Evolutionary conservation across 176 grass and related monocot genomes (phyloP), one percentile per base, ranked within the genome.

Genomic region (Phragmites australis): DNA sequence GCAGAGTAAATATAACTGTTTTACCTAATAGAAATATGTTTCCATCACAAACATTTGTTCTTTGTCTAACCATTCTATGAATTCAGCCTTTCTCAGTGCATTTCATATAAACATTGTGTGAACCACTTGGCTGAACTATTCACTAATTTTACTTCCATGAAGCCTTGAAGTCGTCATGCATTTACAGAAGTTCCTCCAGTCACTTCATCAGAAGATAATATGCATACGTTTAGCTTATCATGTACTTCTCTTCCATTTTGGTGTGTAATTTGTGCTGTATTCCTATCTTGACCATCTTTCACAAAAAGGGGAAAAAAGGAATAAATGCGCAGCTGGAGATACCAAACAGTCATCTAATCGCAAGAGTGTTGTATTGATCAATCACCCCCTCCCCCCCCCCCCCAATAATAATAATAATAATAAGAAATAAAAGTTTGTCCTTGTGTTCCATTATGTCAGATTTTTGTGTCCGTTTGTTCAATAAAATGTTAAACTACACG

Each of bases 121-220:
- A 78, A 31, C 15, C 78, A 32, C 6, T 65, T 25, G 37, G 48
- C 15, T 50, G 17, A 57, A 48, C 29, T 26, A 48, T 34, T n/a
- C 45, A 45, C 60, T 34, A 77, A 5, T 0, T 82, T 70, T 68
- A 57, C 22, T 48, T 23, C 40, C 6, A n/a, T 8, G 6, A 84
- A 58, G 19, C 9, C 41, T 39, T 49, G 54, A 59, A 68, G 16
- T 37, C 3, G 3, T 40, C 21, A 27, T 29, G 18, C 22, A 78
- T 62, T 61, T 50, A 70, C 2, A 70, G 41, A 84, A 59, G 19
- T 47, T 30, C 26, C 47, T 55, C n/a, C 42, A 78, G 31, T 32
- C 26, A 68, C 26, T 71, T 71, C 16, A 50, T 49, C 9, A 3
- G 26, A 18, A 71, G 1, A 31, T 49, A 30, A 27, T 61, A 17